A percentile compares a stretch with the other conserved stretches of the same genome.
Conservation (phyloP, 345 rosid species). For the Gossypium sturtianum region DNA sequence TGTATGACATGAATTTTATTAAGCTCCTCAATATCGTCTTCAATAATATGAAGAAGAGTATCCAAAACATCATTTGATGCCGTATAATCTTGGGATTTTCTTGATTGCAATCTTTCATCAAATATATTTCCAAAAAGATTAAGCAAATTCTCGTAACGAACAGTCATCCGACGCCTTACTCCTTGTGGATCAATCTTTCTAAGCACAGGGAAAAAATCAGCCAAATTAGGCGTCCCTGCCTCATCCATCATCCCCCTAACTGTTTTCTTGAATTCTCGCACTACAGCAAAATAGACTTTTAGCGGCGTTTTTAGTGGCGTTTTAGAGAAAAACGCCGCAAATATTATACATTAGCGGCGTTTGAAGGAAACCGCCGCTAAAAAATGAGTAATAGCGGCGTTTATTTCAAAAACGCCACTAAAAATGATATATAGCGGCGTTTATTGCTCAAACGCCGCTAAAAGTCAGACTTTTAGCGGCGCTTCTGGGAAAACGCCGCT, state of each 20-base stretch:
- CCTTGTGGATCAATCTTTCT: slow-evolving; percentile 32
- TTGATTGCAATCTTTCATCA: slow-evolving; percentile 18
- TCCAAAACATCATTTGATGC: slow-evolving; percentile 28
- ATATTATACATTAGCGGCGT: too few relatives aligned
- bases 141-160: slow-evolving; percentile 13
- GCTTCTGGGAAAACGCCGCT: too few relatives aligned
- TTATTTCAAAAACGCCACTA: too few relatives aligned
- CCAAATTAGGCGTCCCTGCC: slow-evolving; percentile 35
- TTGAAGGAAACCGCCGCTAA: too few relatives aligned
- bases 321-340: too few relatives aligned
- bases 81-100: not conserved
- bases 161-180: slow-evolving; percentile 2
- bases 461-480: too few relatives aligned
- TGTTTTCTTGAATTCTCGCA: slow-evolving; percentile 28
- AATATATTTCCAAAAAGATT: slow-evolving; percentile 24
- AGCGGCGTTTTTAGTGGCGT: too few relatives aligned
- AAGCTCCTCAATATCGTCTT: slow-evolving; percentile 23
- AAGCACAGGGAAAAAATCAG: slow-evolving; percentile 41
- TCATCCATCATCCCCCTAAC: slow-evolving; percentile 30
- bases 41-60: slow-evolving; percentile 18
- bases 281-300: too few relatives aligned
- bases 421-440: too few relatives aligned
- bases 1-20: slow-evolving; percentile 18
- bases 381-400: too few relatives aligned
- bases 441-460: too few relatives aligned